These are phyloP conservation scores for Halenospora varia DNA, from an alignment of 495 filamentous ascomycete genomes.

Conservation along the genomic window DNA sequence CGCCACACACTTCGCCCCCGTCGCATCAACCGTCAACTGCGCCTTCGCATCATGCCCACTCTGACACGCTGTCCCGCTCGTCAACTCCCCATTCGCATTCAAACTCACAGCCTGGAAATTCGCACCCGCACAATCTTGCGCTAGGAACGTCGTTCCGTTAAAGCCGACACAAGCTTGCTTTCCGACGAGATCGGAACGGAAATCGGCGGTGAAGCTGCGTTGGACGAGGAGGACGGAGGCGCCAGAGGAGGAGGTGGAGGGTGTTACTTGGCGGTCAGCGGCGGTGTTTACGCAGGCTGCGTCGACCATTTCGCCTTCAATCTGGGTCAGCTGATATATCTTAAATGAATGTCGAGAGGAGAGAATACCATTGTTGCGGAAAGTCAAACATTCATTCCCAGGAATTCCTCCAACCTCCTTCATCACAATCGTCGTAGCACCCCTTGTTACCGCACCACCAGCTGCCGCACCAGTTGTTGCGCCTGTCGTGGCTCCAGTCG, in stretches of 20 bases:
- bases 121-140: constrained; percentile 23
- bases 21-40: constrained; percentile 14
- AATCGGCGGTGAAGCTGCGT: constrained; percentile 20
- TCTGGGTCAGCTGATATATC: neutral
- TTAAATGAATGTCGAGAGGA: constrained; percentile 1
- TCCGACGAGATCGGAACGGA: constrained; percentile 28
- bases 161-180: constrained; percentile 29
- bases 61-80: constrained; percentile 26
- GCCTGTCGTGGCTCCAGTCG: no score
- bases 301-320: constrained; percentile 28
- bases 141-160: constrained; percentile 26
- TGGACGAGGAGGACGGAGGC: constrained; percentile 25
- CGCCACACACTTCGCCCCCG: constrained; percentile 22
- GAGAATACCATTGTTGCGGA: constrained; percentile 30
- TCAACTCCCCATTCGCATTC: constrained; percentile 19
- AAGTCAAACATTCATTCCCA: constrained; percentile 31
- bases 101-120: constrained; percentile 24
- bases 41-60: constrained; percentile 28
- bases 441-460: neutral
- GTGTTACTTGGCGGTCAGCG: constrained; percentile 31
- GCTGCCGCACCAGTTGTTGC: neutral
- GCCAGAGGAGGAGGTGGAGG: constrained; percentile 19
- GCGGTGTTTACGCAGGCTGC: constrained; percentile 29
- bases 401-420: constrained; percentile 27
- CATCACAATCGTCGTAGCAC: constrained; percentile 24